Conservation (phyloP, 495 filamentous ascomycete species). For the Lepidopterella palustris region DNA sequence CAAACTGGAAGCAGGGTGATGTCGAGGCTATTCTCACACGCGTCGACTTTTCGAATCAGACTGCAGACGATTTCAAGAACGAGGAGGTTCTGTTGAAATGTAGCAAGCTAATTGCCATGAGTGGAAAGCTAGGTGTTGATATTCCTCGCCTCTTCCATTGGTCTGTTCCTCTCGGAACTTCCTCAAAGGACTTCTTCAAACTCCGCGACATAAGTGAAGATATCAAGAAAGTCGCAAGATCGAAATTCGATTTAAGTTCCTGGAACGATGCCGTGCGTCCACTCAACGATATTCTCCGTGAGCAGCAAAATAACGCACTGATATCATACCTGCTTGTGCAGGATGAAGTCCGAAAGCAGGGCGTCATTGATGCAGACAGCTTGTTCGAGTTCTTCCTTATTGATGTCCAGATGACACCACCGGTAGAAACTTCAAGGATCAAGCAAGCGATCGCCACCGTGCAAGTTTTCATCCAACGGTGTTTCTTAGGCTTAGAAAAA, state of each 20-base stretch:
- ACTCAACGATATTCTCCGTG: background rate
- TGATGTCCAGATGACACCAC: slow-evolving; percentile 35
- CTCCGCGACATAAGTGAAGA: background rate
- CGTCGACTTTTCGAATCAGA: too few species aligned
- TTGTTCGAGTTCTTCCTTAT: slow-evolving; percentile 40
- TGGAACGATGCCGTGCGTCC: background rate
- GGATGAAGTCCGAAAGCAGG: background rate
- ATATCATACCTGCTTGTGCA: background rate
- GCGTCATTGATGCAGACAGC: slow-evolving; percentile 23
- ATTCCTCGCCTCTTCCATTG: background rate
- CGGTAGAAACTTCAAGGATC: slow-evolving; percentile 33
- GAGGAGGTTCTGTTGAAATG: too few species aligned
- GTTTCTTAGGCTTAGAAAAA: slow-evolving; percentile 37
- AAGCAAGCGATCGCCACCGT: slow-evolving; percentile 39
- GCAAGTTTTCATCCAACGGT: slow-evolving; percentile 38
- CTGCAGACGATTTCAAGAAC: too few species aligned
- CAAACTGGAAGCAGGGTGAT: too few species aligned
- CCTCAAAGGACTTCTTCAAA: too few species aligned
- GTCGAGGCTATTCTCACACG: too few species aligned
- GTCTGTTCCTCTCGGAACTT: background rate
- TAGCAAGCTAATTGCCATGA: too few species aligned
- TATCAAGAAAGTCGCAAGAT: background rate
- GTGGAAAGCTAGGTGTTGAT: too few species aligned
- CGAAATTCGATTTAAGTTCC: background rate
- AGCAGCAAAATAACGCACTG: background rate